Percentiles rank a stretch among this genome's conserved stretches.
Evolutionary conservation across 2,329 filamentous ascomycete genomes (phyloP).

Genomic region (Gnomoniopsis sp.): DNA sequence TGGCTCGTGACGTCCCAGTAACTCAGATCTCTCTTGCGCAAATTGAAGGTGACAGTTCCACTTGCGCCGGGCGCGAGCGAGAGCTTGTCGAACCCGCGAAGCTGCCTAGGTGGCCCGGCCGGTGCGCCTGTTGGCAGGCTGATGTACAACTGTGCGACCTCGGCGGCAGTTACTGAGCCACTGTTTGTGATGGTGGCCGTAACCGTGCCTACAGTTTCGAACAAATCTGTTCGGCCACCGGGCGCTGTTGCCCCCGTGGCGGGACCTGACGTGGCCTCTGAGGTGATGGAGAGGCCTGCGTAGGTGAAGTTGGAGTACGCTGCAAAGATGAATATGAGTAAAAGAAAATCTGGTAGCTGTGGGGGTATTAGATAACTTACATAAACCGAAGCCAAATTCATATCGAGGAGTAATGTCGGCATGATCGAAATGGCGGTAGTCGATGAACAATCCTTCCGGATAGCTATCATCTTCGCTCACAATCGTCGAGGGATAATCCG

Average conservation of each 20-base stretch:
- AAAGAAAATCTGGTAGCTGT: background rate
- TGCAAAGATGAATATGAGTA: conserved; percentile 20
- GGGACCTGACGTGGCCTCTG: conserved; percentile 34
- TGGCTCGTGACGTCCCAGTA: conserved; percentile 59
- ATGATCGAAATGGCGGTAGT: conserved; percentile 62
- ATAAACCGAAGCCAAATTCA: conserved; percentile 62
- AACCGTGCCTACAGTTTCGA: conserved; percentile 44
- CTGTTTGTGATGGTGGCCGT: conserved; percentile 63
- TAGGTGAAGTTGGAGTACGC: conserved; percentile 69
- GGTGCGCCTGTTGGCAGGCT: conserved; percentile 37
- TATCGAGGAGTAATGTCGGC: conserved; percentile 55
- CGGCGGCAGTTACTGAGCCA: conserved; percentile 57
- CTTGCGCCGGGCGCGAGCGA: conserved; percentile 44
- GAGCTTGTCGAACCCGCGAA: conserved; percentile 62
- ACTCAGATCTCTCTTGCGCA: conserved; percentile 60
- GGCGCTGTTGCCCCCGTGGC: conserved; percentile 37
- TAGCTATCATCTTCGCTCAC: conserved; percentile 46
- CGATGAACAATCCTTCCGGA: conserved; percentile 58
- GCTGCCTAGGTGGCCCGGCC: conserved; percentile 42
- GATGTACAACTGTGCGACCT: conserved; percentile 62
- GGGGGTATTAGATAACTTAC: conserved; percentile 29
- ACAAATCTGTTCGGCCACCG: conserved; percentile 45
- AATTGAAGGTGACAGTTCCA: conserved; percentile 45
- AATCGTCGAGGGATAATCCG: conserved; percentile 42
- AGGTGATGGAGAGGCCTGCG: conserved; percentile 42